Evolutionary conservation across 495 filamentous ascomycete species (phyloP).

Genomic region (Astrocystis sublimbata): DNA sequence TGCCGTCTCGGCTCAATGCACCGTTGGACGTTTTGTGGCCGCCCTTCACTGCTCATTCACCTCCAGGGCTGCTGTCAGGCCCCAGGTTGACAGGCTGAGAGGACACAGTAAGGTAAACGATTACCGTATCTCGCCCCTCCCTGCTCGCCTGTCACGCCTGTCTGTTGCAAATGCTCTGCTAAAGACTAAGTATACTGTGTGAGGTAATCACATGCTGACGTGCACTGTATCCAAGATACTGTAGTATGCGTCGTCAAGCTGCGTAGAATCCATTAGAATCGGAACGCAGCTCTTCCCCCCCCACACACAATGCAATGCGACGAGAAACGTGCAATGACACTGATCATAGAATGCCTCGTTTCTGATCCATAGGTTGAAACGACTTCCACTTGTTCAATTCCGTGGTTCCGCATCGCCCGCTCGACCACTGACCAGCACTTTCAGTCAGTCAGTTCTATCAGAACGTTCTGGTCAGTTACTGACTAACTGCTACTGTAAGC

Average conservation of each 20-base stretch:
- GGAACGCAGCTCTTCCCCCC: conserved; percentile 4
- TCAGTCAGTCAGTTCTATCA: background rate
- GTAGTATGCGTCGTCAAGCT: conserved; percentile 3
- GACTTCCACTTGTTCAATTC: conserved; percentile 5
- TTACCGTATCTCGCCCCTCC: background rate
- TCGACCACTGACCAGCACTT: background rate
- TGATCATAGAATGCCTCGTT: background rate
- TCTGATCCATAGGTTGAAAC: conserved; percentile 3
- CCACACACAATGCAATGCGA: conserved; percentile 17
- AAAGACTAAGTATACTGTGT: conserved; percentile 2
- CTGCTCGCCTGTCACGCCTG: background rate
- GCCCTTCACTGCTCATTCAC: background rate
- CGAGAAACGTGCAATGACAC: conserved; percentile 14
- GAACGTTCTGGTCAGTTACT: too few species aligned
- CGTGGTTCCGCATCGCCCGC: conserved; percentile 2
- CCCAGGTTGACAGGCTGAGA: background rate
- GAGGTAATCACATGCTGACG: too few species aligned
- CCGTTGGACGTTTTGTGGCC: background rate
- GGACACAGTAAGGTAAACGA: background rate
- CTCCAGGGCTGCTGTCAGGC: background rate
- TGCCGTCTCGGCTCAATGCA: background rate
- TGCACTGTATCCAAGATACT: background rate
- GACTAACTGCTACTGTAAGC: too few species aligned
- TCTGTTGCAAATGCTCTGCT: background rate
- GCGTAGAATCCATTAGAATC: conserved; percentile 16